Base-by-base conservation (phyloP, 768 basidiomycete species). In the Russula earlei region DNA sequence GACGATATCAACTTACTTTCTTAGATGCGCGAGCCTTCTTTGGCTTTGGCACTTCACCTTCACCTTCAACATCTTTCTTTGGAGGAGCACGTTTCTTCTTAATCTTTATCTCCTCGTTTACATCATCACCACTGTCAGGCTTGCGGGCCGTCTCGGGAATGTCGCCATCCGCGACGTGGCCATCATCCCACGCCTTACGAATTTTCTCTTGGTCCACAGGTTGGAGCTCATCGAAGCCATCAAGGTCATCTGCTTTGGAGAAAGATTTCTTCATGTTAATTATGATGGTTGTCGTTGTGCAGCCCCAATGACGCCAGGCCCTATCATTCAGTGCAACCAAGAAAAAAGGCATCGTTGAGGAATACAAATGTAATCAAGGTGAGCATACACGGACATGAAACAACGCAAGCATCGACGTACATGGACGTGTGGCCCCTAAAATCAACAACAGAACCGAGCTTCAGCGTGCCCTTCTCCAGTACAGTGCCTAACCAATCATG, bases 301-400 rank as follows among this genome's bases (percentile, higher is more conserved):
- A 94, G 19, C 91, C 91, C 91, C 91, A 95, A 65, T 95, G 92
- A 60, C 90, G 82, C 89, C 89, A 95, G 33, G 75, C 68, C 65
- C 87, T 90, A 45, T 25, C 49, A n/a, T 33, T 19, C 46, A 20
- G 38, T 8, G 2, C 24, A 6, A 12, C 34, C 22, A 36, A 33
- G n/a, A 60, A 55, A 42, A 20, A 47, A 4, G 4, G 43, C 25
- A 45, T 25, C 29, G 17, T 40, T 46, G 19, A 37, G 41, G 5
- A 7, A 15, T 24, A 15, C 6, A 24, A 43, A 14, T 40, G 20
- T 24, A 31, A 40, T n/a, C 19, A 46, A 8, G 1, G n/a, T 20
- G 14, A 33, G 19, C 33, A 14, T 12, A 17, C 5, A 15, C 11
- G 3, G 54, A 36, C 1, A 10, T 5, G 29, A 55, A 31, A 31